These are phyloP conservation scores for Backusella mclennaniae DNA, from an alignment of 192 early-diverging fungal species.

Conservation along the genomic window DNA sequence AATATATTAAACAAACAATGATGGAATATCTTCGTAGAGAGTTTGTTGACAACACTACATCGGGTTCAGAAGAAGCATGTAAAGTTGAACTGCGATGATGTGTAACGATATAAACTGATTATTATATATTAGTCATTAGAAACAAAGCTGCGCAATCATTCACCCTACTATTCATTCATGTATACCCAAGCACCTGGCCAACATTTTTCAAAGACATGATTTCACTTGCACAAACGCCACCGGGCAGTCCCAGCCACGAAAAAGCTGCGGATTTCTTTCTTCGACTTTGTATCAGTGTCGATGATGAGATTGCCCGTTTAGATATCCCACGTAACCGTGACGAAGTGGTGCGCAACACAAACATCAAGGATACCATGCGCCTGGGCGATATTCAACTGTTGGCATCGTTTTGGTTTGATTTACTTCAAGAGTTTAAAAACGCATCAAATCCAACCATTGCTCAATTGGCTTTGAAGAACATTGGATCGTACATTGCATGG, in stretches of 20 bases:
- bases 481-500: constrained; percentile 93
- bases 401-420: constrained; percentile 71
- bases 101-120: too few species aligned
- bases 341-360: constrained; percentile 70
- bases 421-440: constrained; percentile 62
- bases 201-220: constrained; percentile 88
- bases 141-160: constrained; percentile 88
- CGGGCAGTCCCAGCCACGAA: constrained; percentile 30
- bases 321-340: constrained; percentile 63
- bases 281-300: constrained; percentile 73
- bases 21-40: constrained; percentile 60
- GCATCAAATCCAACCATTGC: constrained; percentile 62
- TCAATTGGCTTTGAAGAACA: constrained; percentile 61
- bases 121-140: constrained; percentile 43
- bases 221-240: constrained; percentile 50
- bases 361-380: constrained; percentile 92
- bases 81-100: neutral
- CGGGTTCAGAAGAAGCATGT: constrained; percentile 51
- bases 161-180: constrained; percentile 74
- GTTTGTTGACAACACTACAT: constrained; percentile 43
- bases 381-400: constrained; percentile 71
- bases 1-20: constrained; percentile 52
- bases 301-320: constrained; percentile 85
- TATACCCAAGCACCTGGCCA: constrained; percentile 86
- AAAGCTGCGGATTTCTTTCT: constrained; percentile 74